Evolutionary conservation across 768 basidiomycete genomes (phyloP).

Genomic region (Aureoboletus auriporus): DNA sequence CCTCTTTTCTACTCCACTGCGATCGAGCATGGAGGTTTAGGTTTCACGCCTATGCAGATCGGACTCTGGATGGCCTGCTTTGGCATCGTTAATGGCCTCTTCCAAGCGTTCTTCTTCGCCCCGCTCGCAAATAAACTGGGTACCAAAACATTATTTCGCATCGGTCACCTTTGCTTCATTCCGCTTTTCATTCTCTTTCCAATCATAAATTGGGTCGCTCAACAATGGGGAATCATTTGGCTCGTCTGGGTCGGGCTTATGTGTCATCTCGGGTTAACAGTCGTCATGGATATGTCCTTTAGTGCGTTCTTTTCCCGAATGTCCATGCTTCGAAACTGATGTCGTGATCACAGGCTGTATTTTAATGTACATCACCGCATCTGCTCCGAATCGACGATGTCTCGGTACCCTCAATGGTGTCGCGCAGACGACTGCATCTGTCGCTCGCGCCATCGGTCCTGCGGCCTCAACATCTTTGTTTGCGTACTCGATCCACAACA

Average conservation of each 20-base stretch:
- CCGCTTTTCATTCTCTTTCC: constrained; percentile 32
- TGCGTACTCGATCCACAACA: constrained; percentile 32
- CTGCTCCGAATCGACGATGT: constrained; percentile 61
- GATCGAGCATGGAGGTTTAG: constrained; percentile 34
- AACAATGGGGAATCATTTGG: constrained; percentile 17
- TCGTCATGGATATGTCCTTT: constrained; percentile 30
- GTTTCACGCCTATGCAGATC: constrained; percentile 33
- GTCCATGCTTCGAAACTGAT: constrained; percentile 3
- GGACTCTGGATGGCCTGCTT: constrained; percentile 34
- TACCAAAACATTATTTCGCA: constrained; percentile 26
- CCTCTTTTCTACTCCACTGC: constrained; percentile 39
- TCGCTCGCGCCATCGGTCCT: constrained; percentile 33
- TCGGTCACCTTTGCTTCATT: constrained; percentile 25
- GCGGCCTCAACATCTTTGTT: constrained; percentile 32
- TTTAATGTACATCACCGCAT: constrained; percentile 64
- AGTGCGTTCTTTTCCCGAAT: constrained; percentile 17
- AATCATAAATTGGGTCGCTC: constrained; percentile 25
- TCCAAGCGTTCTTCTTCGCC: constrained; percentile 33
- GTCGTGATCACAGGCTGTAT: constrained; percentile 46
- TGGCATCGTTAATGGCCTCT: constrained; percentile 29
- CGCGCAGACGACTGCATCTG: constrained; percentile 27
- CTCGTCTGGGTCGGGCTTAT: constrained; percentile 27
- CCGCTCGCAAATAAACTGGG: constrained; percentile 28
- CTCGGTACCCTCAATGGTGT: constrained; percentile 68
- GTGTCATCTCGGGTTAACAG: constrained; percentile 20